phyloP scores from a whole-genome alignment of 2,329 filamentous ascomycete genomes.

The Diaporthe sp. region DNA sequence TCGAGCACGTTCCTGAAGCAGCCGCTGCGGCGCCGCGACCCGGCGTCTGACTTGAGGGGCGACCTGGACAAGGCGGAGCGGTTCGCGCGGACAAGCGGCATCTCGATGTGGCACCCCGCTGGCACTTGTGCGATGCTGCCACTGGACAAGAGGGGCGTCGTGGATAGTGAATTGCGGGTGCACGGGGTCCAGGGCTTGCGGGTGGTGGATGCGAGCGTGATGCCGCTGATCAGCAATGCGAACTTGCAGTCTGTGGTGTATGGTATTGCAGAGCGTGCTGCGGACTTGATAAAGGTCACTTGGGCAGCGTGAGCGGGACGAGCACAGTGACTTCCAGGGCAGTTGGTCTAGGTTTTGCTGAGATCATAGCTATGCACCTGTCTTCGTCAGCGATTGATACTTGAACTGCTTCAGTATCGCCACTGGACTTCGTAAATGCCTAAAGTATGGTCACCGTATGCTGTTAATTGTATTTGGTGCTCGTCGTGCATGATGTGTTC shows the following conservation, averaged over 20 bases:
- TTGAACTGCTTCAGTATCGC: too few relatives aligned
- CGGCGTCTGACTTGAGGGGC: neutral
- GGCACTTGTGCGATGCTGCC: conserved; percentile 60
- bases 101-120: conserved; percentile 56
- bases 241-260: conserved; percentile 27
- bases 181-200: conserved; percentile 58
- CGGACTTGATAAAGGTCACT: conserved; percentile 16
- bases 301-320: neutral
- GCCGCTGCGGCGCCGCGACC: conserved; percentile 20
- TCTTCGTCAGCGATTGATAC: too few relatives aligned
- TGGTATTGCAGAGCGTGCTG: conserved; percentile 25
- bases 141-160: conserved; percentile 55
- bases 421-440: too few relatives aligned
- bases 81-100: neutral
- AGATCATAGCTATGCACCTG: too few relatives aligned
- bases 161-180: conserved; percentile 58
- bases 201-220: conserved; percentile 54
- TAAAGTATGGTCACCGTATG: too few relatives aligned
- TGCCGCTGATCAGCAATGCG: conserved; percentile 42
- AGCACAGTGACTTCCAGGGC: too few relatives aligned
- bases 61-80: conserved; percentile 15
- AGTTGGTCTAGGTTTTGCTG: too few relatives aligned
- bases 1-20: neutral
- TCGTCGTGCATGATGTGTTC: too few relatives aligned
- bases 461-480: too few relatives aligned